Evolutionary conservation across 75 land plant genomes (phyloP).

Genomic region (Pinus taeda): DNA sequence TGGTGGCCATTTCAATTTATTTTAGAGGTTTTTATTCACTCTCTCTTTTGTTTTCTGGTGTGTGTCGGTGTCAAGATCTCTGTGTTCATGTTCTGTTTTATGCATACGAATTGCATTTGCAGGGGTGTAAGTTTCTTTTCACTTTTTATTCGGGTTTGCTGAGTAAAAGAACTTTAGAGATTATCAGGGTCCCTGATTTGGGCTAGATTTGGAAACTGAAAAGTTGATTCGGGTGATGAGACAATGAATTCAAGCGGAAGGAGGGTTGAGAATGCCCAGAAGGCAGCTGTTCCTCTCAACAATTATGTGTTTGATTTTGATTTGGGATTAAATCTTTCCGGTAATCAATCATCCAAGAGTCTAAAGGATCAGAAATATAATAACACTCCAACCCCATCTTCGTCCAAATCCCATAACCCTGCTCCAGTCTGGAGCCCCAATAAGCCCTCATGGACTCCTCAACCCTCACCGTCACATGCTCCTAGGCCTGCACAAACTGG

Average conservation of each 20-base stretch:
- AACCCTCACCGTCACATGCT: slow-evolving; percentile 27
- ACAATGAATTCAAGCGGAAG: slow-evolving; percentile 10
- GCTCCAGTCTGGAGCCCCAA: slow-evolving; percentile 26
- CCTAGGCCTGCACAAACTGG: slow-evolving; percentile 7
- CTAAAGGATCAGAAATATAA: slow-evolving; percentile 40
- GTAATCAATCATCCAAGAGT: slow-evolving; percentile 14
- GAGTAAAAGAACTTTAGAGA: no score
- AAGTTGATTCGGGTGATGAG: no score
- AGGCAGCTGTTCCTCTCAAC: slow-evolving; percentile 39
- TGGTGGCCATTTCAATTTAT: no score
- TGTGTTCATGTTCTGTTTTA: no score
- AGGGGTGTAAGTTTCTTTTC: no score
- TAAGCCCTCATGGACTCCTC: slow-evolving; percentile 67
- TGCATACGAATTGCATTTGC: no score
- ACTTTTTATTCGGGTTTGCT: no score
- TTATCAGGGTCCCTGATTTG: no score
- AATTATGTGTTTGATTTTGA: slow-evolving; percentile 61
- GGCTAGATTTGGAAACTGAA: no score
- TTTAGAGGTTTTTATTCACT: no score
- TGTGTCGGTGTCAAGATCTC: no score
- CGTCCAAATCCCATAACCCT: slow-evolving; percentile 3
- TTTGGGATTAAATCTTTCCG: slow-evolving; percentile 26
- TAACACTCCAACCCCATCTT: background rate
- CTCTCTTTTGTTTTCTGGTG: no score
- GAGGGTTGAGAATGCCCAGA: slow-evolving; percentile 15